Percentiles rank a stretch among this genome's conserved stretches.
phyloP scores from a whole-genome alignment of 129 eudicot genomes.

The Flaveria brownii region DNA sequence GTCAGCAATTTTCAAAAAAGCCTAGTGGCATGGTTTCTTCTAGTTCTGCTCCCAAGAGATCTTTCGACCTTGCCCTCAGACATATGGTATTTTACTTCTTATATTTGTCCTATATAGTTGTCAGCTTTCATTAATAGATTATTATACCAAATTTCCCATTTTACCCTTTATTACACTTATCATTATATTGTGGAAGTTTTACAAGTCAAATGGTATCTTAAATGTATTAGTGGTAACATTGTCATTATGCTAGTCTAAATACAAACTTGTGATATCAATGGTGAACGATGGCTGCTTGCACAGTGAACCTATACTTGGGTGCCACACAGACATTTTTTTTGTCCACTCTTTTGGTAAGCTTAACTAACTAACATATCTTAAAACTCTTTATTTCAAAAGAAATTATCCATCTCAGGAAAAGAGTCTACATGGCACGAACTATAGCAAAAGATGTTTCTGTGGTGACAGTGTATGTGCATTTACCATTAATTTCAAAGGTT shows the following conservation, averaged over 20 bases:
- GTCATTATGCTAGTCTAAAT: background rate
- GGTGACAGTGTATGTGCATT: too few species aligned
- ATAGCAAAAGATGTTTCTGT: too few species aligned
- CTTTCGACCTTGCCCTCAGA: constrained; percentile 86
- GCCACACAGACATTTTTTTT: background rate
- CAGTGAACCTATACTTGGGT: background rate
- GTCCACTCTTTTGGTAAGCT: background rate
- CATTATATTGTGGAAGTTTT: background rate
- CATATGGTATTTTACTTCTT: constrained; percentile 67
- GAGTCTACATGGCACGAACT: background rate
- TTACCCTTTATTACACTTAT: background rate
- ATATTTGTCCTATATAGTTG: background rate
- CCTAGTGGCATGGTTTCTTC: constrained; percentile 49
- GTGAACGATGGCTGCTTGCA: background rate
- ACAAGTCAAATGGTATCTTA: background rate
- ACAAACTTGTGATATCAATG: background rate
- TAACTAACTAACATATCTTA: background rate
- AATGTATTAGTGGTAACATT: background rate
- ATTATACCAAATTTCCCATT: background rate
- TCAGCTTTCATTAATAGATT: background rate
- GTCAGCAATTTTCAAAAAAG: constrained; percentile 47
- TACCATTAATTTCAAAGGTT: too few species aligned
- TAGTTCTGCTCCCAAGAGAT: constrained; percentile 89
- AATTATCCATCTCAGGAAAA: background rate
- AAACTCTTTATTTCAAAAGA: background rate